Percentiles rank a stretch among this genome's conserved stretches.
phyloP scores from a whole-genome alignment of 352 stramenopile genomes.

The Globisporangium ultimum region DNA sequence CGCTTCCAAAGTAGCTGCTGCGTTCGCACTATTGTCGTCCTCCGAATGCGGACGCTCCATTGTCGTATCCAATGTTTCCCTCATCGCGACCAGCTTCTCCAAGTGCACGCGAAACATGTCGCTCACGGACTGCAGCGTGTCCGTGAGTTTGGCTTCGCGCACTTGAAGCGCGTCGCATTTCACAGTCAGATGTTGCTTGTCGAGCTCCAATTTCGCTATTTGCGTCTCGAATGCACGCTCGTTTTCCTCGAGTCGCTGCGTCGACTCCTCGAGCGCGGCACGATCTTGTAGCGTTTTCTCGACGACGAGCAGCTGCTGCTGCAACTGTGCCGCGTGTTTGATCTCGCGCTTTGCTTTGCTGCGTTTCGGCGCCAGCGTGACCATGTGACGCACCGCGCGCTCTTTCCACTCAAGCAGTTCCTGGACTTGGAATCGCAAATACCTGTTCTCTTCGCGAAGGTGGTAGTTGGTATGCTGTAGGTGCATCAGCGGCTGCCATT shows the following conservation, averaged over 20 bases:
- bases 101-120: conserved; percentile 56
- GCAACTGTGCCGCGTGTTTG: conserved; percentile 45
- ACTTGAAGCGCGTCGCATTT: conserved; percentile 10
- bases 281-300: conserved; percentile 56
- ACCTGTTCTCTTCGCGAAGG: conserved; percentile 52
- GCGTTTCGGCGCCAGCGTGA: conserved; percentile 50
- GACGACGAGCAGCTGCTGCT: conserved; percentile 47
- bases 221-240: conserved; percentile 24
- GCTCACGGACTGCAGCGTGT: conserved; percentile 34
- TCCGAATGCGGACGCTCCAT: neutral
- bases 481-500: conserved; percentile 52
- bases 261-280: conserved; percentile 40
- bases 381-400: conserved; percentile 59
- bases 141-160: conserved; percentile 18
- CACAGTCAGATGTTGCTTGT: conserved; percentile 23
- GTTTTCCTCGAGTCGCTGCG: conserved; percentile 31
- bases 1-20: no score
- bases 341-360: conserved; percentile 39
- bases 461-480: conserved; percentile 68
- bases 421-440: conserved; percentile 40
- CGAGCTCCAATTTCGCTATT: conserved; percentile 23
- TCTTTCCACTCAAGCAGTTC: conserved; percentile 67
- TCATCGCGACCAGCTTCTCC: conserved; percentile 53
- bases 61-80: conserved; percentile 36
- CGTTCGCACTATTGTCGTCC: no score